A percentile compares a stretch with the other conserved stretches of the same genome.
Conservation (phyloP, 768 basidiomycete genomes). For the Dictyophora rubrovolvata region DNA sequence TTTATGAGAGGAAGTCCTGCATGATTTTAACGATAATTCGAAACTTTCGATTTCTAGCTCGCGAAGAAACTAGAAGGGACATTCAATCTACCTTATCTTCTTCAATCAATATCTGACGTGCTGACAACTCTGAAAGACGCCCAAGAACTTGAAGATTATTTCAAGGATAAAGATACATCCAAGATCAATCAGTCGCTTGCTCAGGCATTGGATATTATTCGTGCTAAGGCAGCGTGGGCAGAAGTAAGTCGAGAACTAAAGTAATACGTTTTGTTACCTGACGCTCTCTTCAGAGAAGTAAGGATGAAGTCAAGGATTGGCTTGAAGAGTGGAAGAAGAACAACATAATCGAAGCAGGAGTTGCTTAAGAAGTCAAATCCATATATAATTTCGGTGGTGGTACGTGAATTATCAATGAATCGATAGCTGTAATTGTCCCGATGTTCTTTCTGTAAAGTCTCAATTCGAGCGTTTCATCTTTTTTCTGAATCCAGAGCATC, state of each 20-base stretch:
- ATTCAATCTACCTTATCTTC: conserved; percentile 43
- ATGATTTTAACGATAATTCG: neutral
- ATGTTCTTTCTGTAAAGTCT: too few species aligned
- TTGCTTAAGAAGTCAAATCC: too few species aligned
- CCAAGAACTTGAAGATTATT: conserved; percentile 55
- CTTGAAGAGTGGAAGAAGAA: conserved; percentile 27
- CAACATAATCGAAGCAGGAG: neutral
- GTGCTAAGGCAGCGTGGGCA: conserved; percentile 49
- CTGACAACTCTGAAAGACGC: conserved; percentile 65
- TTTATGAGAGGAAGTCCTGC: too few species aligned
- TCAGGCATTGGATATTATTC: conserved; percentile 61
- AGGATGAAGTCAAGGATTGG: conserved; percentile 47
- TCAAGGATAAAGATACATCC: conserved; percentile 63
- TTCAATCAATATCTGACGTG: conserved; percentile 21
- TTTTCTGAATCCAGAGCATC: too few species aligned
- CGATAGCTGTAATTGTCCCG: too few species aligned
- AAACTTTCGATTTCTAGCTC: conserved; percentile 29
- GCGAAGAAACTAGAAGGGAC: conserved; percentile 64
- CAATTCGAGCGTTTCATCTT: too few species aligned
- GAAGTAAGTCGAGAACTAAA: conserved; percentile 31
- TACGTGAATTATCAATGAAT: too few species aligned
- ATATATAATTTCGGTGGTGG: too few species aligned
- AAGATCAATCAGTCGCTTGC: conserved; percentile 55
- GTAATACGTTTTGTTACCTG: neutral
- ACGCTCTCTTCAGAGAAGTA: conserved; percentile 38